Conservation (phyloP, 495 filamentous ascomycete genomes). For the Podospora conica region DNA sequence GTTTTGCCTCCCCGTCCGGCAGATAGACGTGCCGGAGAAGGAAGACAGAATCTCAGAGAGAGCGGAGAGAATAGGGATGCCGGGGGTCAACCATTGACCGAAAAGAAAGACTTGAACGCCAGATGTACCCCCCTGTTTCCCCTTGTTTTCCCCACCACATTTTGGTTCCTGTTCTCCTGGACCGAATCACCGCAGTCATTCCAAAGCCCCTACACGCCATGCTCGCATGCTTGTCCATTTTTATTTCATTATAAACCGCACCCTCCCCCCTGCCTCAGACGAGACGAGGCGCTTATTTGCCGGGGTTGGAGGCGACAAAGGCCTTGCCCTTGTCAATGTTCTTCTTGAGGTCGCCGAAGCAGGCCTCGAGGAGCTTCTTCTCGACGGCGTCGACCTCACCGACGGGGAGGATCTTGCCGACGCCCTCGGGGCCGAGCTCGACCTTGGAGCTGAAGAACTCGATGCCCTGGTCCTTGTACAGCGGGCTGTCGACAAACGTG, state of each 20-base stretch:
- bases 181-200: neutral
- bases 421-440: slow-evolving; percentile 93
- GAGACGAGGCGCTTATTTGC: slow-evolving; percentile 38
- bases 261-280: neutral
- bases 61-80: neutral
- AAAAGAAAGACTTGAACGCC: neutral
- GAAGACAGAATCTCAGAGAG: neutral
- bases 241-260: neutral
- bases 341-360: slow-evolving; percentile 82
- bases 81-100: neutral
- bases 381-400: slow-evolving; percentile 77
- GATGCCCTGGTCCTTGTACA: slow-evolving; percentile 94
- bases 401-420: slow-evolving; percentile 82
- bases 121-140: neutral
- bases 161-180: slow-evolving; percentile 8
- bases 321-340: slow-evolving; percentile 53
- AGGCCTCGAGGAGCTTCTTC: slow-evolving; percentile 80
- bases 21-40: neutral
- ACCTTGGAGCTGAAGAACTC: slow-evolving; percentile 93
- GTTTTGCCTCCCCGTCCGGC: neutral
- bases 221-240: neutral
- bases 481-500: slow-evolving; percentile 91
- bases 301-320: slow-evolving; percentile 49
- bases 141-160: slow-evolving; percentile 2
- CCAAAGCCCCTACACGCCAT: neutral